Conservation (phyloP, 1,284 basidiomycete genomes). For the Pseudomicrostroma phylloplanum region DNA sequence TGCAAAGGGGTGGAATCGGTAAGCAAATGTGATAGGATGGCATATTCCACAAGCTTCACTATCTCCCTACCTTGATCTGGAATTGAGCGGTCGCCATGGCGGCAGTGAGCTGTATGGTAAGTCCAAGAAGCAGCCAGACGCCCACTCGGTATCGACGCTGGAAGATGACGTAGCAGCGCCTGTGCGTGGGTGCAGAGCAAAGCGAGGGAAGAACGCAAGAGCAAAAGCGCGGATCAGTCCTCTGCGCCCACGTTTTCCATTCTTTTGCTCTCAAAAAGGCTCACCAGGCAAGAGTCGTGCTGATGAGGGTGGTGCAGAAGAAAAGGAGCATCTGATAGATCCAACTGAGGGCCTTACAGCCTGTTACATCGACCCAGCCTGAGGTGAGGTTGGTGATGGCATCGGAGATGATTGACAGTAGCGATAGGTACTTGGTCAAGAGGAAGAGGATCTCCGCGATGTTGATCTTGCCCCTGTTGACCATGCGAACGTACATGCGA, state of each 20-base stretch:
- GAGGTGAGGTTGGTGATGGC: not conserved
- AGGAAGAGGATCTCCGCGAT: conserved; percentile 11
- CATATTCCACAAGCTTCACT: not conserved
- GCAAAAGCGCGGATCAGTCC: not conserved
- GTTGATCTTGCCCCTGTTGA: conserved; percentile 6
- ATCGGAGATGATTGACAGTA: not conserved
- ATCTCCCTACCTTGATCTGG: not conserved
- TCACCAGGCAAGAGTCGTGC: conserved; percentile 11
- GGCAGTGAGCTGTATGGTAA: conserved; percentile 6
- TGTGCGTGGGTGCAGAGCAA: not conserved
- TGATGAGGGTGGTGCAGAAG: conserved; percentile 5
- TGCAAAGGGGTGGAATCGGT: not conserved
- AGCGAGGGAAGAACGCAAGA: no score
- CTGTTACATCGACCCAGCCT: not conserved
- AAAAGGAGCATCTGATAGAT: not conserved
- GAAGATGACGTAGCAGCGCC: conserved; percentile 14
- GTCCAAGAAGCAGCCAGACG: not conserved
- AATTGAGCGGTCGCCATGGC: conserved; percentile 6
- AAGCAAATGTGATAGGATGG: not conserved
- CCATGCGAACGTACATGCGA: conserved; percentile 9
- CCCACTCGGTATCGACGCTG: conserved; percentile 5
- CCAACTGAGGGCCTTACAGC: conserved; percentile 6
- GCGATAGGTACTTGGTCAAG: conserved; percentile 7
- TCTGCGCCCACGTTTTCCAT: not conserved
- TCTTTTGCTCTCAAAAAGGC: not conserved